These are phyloP conservation scores for Dioszegia hungarica DNA, from an alignment of 768 basidiomycete genomes.

Conservation along the genomic window DNA sequence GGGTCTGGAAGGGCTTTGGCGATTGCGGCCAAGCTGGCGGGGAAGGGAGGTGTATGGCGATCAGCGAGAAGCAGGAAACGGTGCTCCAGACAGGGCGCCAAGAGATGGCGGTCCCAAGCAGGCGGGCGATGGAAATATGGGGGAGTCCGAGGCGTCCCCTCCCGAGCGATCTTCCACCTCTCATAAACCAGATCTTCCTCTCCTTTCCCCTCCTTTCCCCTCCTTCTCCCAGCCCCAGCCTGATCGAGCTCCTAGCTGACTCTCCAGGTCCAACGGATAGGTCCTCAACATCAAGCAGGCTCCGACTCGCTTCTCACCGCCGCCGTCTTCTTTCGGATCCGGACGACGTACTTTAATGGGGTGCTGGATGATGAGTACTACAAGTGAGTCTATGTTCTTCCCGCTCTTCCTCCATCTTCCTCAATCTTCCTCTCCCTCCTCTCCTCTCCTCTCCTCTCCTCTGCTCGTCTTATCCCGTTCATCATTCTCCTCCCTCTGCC, in stretches of 20 bases:
- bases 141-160: no score
- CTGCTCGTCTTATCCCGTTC: neutral
- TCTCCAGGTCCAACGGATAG: conserved; percentile 75
- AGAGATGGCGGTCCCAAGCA: no score
- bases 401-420: neutral
- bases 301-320: conserved; percentile 94
- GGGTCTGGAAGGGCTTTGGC: no score
- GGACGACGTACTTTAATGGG: conserved; percentile 84
- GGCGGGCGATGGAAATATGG: no score
- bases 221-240: no score
- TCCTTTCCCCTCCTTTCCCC: no score
- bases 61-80: no score
- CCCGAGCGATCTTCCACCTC: no score
- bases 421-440: neutral
- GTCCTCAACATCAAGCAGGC: conserved; percentile 89
- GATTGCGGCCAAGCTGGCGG: no score
- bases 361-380: conserved; percentile 66
- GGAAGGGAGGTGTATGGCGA: no score
- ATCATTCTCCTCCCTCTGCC: neutral
- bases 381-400: conserved; percentile 29
- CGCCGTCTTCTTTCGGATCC: conserved; percentile 93
- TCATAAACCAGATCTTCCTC: neutral
- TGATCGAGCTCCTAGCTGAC: neutral
- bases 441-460: neutral
- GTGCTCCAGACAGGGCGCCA: no score